Evolutionary conservation across 345 rosid genomes (phyloP), one percentile per base, ranked within the genome.

Genomic region (Eucalyptus marginata): DNA sequence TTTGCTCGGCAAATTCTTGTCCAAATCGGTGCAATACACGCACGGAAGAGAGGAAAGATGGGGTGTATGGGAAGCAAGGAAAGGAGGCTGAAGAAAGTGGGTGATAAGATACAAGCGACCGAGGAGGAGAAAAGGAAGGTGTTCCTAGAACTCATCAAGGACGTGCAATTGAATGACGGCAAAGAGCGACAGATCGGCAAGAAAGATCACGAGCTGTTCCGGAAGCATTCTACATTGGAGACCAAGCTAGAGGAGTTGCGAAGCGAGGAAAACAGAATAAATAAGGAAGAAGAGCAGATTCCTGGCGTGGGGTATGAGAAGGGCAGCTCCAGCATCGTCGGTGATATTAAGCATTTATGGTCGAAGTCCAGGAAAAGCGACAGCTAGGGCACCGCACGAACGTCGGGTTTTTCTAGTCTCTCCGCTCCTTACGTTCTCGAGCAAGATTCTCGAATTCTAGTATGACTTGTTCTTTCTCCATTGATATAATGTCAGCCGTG

Each of bases 161-260:
- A 71, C 81, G 5, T 71, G 10, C 5, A 71, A 40, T 40, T 40
- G 1, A 5, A 5, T 44, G 47, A 76, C 14, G 83, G 83, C 25
- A 20, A 4, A 15, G 27, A 14, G 27, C 15, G 47, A 36, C 27
- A 1, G 27, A 10, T 1, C 83, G 1, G 4, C 46, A 1, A 76
- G 27, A 36, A 0, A 20, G 83, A 76, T 36, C 5, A 9, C 8
- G 2, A 20, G 12, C 1, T 1, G 43, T 2, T 1, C 22, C 27
- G 0, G 27, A 43, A 10, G 46, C 25, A 36, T 18, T 3, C 1
- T 76, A 1, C 0, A 18, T 20, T 31, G 83, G 5, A 4, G 22
- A 2, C 7, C 8, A 20, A 18, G 83, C 46, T 36, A 7, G 5
- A 36, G 13, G 1, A 36, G 1, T 20, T 76, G 83, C 5, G 20